These are phyloP conservation scores for Selaginella tamariscina DNA, from an alignment of 75 land plant genomes.

Conservation along the genomic window DNA sequence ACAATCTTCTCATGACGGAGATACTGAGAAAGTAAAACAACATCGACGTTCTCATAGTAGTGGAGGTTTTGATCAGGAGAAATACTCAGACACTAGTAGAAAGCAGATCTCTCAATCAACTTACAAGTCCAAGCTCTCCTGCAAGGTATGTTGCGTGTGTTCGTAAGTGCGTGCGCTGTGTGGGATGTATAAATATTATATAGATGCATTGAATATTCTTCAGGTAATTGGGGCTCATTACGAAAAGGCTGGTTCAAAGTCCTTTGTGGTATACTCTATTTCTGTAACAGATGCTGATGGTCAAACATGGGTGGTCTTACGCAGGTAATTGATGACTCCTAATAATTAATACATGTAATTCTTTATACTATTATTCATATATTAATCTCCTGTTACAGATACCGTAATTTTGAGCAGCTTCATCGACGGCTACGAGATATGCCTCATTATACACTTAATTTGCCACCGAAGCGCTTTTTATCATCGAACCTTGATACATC, in stretches of 20 bases:
- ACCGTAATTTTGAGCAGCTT: slow-evolving; percentile 85
- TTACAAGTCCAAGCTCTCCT: not conserved
- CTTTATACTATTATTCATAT: not conserved
- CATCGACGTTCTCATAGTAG: not conserved
- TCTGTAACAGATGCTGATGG: slow-evolving; percentile 68
- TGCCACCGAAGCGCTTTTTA: slow-evolving; percentile 91
- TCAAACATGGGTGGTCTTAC: slow-evolving; percentile 83
- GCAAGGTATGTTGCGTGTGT: not conserved
- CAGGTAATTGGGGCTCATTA: slow-evolving; percentile 97
- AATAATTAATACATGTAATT: not conserved
- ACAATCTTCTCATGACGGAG: not conserved
- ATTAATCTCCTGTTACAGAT: slow-evolving; percentile 32
- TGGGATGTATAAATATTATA: too few species aligned
- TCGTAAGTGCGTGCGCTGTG: too few species aligned
- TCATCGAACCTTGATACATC: slow-evolving; percentile 82
- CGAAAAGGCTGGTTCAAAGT: slow-evolving; percentile 75
- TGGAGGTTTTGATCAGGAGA: not conserved
- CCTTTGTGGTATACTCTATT: slow-evolving; percentile 95
- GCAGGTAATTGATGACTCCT: slow-evolving; percentile 44
- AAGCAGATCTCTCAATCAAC: not conserved
- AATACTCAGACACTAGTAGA: not conserved
- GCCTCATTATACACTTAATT: slow-evolving; percentile 66
- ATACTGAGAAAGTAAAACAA: not conserved
- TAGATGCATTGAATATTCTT: not conserved
- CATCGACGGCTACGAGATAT: slow-evolving; percentile 84